Percentiles rank a stretch among this genome's conserved stretches.
These are phyloP conservation scores for Lumnitzera racemosa DNA, from an alignment of 345 rosid genomes.

Conservation along the genomic window DNA sequence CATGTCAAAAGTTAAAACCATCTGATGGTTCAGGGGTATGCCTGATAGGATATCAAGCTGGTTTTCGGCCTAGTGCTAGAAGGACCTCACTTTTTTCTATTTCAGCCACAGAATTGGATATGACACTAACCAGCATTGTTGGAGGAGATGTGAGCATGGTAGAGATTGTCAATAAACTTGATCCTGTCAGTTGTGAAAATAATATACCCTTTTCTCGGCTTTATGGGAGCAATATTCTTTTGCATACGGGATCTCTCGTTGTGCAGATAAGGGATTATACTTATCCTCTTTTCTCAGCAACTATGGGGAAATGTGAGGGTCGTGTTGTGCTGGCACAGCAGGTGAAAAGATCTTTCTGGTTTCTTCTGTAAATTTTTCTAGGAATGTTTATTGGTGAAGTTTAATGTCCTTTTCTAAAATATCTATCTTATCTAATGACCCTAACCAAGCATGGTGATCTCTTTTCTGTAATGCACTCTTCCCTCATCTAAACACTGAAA, in stretches of 20 bases:
- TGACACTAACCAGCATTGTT: slow-evolving; percentile 65
- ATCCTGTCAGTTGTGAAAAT: slow-evolving; percentile 62
- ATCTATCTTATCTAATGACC: no score
- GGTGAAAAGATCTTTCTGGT: slow-evolving; percentile 31
- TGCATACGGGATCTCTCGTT: slow-evolving; percentile 51
- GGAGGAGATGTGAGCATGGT: slow-evolving; percentile 92
- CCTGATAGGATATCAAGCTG: slow-evolving; percentile 77
- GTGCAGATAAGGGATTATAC: slow-evolving; percentile 77
- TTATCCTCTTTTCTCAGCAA: slow-evolving; percentile 76
- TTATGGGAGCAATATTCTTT: slow-evolving; percentile 68
- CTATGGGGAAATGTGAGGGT: slow-evolving; percentile 84
- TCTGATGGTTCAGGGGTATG: slow-evolving; percentile 87
- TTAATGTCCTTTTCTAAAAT: no score
- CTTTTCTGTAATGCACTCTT: no score
- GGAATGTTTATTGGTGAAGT: slow-evolving; percentile 2
- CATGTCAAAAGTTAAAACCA: slow-evolving; percentile 65
- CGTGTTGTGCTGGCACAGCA: slow-evolving; percentile 86
- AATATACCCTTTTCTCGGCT: slow-evolving; percentile 88
- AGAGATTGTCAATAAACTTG: slow-evolving; percentile 69
- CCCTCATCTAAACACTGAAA: no score
- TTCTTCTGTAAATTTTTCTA: slow-evolving; percentile 5
- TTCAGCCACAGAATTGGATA: slow-evolving; percentile 78
- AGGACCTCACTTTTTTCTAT: slow-evolving; percentile 76
- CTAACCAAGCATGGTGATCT: no score
- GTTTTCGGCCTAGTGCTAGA: slow-evolving; percentile 68